Percentiles rank a stretch among this genome's conserved stretches.
Evolutionary conservation across 768 basidiomycete species (phyloP).

Genomic region (Termitomyces sp.): DNA sequence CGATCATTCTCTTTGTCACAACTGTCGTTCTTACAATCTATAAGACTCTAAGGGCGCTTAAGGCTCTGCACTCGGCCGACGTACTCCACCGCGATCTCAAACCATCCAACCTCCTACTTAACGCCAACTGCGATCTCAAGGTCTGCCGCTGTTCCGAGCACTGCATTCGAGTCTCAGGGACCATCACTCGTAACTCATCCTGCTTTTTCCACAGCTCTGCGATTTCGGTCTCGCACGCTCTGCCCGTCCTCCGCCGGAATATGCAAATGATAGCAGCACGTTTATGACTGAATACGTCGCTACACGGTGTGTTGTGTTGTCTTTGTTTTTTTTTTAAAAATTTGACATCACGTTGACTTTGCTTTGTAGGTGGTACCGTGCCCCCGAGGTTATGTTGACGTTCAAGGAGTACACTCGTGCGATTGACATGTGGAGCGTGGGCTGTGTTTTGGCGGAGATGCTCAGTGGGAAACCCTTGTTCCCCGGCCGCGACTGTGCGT

Average conservation of each 20-base stretch:
- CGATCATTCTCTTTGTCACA: neutral
- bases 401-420: conserved; percentile 94
- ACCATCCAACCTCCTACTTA: conserved; percentile 91
- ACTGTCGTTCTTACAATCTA: neutral
- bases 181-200: neutral
- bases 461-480: conserved; percentile 88
- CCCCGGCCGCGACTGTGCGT: conserved; percentile 89
- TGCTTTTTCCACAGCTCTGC: conserved; percentile 48
- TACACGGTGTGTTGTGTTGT: conserved; percentile 55
- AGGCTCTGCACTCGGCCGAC: conserved; percentile 92
- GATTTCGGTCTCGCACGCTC: conserved; percentile 88
- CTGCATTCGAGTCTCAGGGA: no score
- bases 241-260: conserved; percentile 68
- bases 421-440: conserved; percentile 86
- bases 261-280: conserved; percentile 71
- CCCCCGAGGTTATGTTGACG: conserved; percentile 97
- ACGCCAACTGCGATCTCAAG: conserved; percentile 96
- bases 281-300: conserved; percentile 96
- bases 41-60: conserved; percentile 86
- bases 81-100: conserved; percentile 96
- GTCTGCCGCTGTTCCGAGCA: conserved; percentile 37
- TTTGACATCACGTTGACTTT: neutral
- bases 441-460: conserved; percentile 90
- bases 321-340: neutral
- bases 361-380: conserved; percentile 81